Evolutionary conservation across 352 stramenopile species (phyloP).

Genomic region (Phytophthora podocarpi): DNA sequence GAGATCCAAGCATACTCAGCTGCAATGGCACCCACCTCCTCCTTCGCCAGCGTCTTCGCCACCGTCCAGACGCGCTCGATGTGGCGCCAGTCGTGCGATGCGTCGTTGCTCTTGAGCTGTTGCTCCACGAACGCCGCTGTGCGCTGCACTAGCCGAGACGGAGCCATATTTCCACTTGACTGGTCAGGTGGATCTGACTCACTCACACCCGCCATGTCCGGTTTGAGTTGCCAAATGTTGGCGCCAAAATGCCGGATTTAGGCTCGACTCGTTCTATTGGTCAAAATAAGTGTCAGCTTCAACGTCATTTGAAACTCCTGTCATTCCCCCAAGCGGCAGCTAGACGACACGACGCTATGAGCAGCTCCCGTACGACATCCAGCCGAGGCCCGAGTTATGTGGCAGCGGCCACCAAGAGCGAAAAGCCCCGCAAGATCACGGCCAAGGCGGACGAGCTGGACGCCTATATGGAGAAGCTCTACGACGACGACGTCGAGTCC

Average conservation of each 20-base stretch:
- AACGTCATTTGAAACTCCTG: constrained; percentile 30
- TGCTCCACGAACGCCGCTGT: constrained; percentile 78
- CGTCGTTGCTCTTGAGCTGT: constrained; percentile 78
- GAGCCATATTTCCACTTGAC: constrained; percentile 31
- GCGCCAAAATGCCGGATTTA: constrained; percentile 30
- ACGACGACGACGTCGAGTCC: constrained; percentile 90
- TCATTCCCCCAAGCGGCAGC: background rate
- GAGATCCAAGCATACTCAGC: background rate
- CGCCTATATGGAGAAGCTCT: constrained; percentile 94
- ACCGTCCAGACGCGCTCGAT: constrained; percentile 89
- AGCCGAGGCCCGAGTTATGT: constrained; percentile 19
- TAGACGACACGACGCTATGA: constrained; percentile 27
- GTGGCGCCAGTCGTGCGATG: constrained; percentile 88
- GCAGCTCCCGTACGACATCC: constrained; percentile 37
- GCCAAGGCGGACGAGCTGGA: constrained; percentile 86
- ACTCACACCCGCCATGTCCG: constrained; percentile 8
- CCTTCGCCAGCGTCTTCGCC: constrained; percentile 65
- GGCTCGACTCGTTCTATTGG: no score
- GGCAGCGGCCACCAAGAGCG: constrained; percentile 13
- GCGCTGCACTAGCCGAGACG: constrained; percentile 63
- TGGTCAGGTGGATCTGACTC: background rate
- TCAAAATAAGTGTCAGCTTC: constrained; percentile 15
- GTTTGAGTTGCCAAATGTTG: constrained; percentile 12
- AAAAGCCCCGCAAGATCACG: constrained; percentile 59
- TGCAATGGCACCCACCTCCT: constrained; percentile 57